These are phyloP conservation scores for Rhodamnia argentea DNA, from an alignment of 345 rosid genomes.

Conservation along the genomic window DNA sequence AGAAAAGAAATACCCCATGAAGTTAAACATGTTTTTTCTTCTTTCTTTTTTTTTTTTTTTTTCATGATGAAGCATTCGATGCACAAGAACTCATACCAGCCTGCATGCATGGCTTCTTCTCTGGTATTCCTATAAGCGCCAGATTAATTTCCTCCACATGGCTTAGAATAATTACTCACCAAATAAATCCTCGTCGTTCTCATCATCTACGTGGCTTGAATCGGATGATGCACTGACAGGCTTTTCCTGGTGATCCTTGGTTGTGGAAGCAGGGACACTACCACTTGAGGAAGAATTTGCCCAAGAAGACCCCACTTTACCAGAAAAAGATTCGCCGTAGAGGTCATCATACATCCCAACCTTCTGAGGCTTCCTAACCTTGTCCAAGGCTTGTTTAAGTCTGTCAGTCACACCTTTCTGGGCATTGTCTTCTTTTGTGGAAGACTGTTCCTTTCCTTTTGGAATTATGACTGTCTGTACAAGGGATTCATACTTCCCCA, in stretches of 20 bases:
- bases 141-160: neutral
- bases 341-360: conserved; percentile 64
- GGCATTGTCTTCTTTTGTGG: conserved; percentile 29
- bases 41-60: too few relatives aligned
- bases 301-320: conserved; percentile 86
- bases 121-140: neutral
- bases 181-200: conserved; percentile 76
- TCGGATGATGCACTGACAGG: conserved; percentile 2
- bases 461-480: conserved; percentile 68
- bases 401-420: conserved; percentile 57
- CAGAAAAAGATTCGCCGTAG: conserved; percentile 60
- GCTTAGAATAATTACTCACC: conserved; percentile 45
- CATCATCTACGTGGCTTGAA: conserved; percentile 16
- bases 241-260: conserved; percentile 20
- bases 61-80: neutral
- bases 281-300: conserved; percentile 26
- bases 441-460: conserved; percentile 46
- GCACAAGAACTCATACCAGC: neutral
- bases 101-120: neutral
- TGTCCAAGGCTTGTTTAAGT: conserved; percentile 62
- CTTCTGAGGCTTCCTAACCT: conserved; percentile 48
- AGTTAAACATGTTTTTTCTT: neutral
- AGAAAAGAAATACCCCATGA: neutral
- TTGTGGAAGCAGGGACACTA: conserved; percentile 11
- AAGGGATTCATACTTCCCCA: conserved; percentile 85